Percentiles rank a stretch among this genome's conserved stretches.
These are phyloP conservation scores for Cryptococcus deneoformans DNA, from an alignment of 1,284 basidiomycete species.

Conservation along the genomic window DNA sequence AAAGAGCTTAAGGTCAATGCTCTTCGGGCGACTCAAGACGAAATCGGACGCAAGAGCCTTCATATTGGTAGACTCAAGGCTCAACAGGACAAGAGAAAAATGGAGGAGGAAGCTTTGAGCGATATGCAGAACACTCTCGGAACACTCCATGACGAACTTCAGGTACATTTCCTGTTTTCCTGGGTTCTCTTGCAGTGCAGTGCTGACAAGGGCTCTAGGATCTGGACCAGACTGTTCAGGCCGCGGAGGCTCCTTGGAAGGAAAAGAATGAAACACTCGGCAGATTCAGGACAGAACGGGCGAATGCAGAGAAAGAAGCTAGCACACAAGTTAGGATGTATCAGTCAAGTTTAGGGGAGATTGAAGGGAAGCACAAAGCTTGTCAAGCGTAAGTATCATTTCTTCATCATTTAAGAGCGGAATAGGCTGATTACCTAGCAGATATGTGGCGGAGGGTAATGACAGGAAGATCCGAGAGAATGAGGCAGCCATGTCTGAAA, in stretches of 20 bases:
- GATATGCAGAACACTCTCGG: constrained; percentile 61
- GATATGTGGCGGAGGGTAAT: constrained; percentile 70
- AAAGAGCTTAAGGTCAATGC: constrained; percentile 63
- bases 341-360: constrained; percentile 32
- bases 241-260: constrained; percentile 43
- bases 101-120: constrained; percentile 61
- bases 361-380: constrained; percentile 38
- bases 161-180: constrained; percentile 20
- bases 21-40: constrained; percentile 53
- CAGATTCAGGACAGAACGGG: constrained; percentile 31
- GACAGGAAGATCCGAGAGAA: constrained; percentile 63
- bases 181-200: not conserved
- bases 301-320: constrained; percentile 35
- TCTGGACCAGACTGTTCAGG: constrained; percentile 32
- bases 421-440: constrained; percentile 33
- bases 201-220: constrained; percentile 19
- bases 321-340: constrained; percentile 29
- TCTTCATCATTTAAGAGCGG: not conserved
- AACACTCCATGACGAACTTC: constrained; percentile 34
- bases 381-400: constrained; percentile 29
- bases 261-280: constrained; percentile 39
- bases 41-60: constrained; percentile 61
- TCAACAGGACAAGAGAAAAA: constrained; percentile 62
- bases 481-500: constrained; percentile 56
- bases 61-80: constrained; percentile 61